Evolutionary conservation across 2,329 filamentous ascomycete species (phyloP), one percentile per base, ranked within the genome.

Genomic region (Orbilia javanica): DNA sequence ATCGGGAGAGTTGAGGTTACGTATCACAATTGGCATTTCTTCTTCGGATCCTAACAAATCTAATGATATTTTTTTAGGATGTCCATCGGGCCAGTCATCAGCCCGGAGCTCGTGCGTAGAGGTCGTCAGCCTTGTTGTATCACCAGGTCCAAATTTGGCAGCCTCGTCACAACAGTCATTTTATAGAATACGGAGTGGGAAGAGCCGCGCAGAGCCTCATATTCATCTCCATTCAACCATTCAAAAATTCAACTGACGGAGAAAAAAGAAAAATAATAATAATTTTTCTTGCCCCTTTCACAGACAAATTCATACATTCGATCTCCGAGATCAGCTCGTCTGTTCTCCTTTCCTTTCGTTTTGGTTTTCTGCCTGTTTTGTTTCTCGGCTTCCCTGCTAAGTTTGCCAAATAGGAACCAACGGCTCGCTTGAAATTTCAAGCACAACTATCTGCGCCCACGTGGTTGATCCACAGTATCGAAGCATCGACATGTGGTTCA

Each of bases 171-270:
- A n/a, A n/a, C n/a, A 39, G 11, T 44, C 34, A 11, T 39, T 39
- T 39, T 11, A 39, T n/a, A n/a, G n/a, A n/a, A n/a, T 39, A 39
- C 8, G 5, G 10, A 39, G 34, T n/a, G n/a, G 20, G 15, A 39
- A 57, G 52, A 57, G 55, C 55, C 55, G 55, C 55, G 11, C 55
- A 60, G 55, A 60, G 55, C 55, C 55, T 18, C 55, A 60, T 15
- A n/a, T n/a, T n/a, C n/a, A n/a, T n/a, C n/a, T 11, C 3, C 8
- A 13, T 20, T 42, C 53, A 13, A 7, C 22, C 29, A 13, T 36
- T 6, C 36, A 39, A 39, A 11, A 39, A 39, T 39, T 39, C 11
- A 39, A 39, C 13, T n/a, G n/a, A n/a, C n/a, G n/a, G n/a, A n/a
- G n/a, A n/a, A n/a, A n/a, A n/a, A n/a, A n/a, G n/a, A n/a, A n/a